phyloP scores from a whole-genome alignment of 768 basidiomycete species.

The Daedaleopsis sinensis region DNA sequence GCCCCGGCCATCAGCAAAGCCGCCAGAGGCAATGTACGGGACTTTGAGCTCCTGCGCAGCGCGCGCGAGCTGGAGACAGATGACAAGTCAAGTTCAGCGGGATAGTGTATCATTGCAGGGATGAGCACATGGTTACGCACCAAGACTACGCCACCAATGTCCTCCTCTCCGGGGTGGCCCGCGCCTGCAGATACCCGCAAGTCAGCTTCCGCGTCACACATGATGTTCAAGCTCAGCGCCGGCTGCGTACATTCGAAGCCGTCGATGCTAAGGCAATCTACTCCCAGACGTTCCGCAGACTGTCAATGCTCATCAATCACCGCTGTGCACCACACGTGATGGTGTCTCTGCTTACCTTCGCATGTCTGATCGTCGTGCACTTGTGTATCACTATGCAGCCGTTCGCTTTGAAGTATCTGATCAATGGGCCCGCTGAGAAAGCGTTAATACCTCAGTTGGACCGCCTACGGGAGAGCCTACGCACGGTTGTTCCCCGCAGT shows the following conservation, averaged over 20 bases:
- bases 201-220: constrained; percentile 1
- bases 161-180: constrained; percentile 94
- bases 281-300: constrained; percentile 74
- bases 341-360: constrained; percentile 53
- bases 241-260: constrained; percentile 76
- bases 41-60: constrained; percentile 82
- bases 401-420: constrained; percentile 81
- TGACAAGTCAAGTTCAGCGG: not conserved
- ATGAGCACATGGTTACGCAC: constrained; percentile 41
- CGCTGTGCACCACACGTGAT: not conserved
- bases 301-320: constrained; percentile 19
- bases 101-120: not conserved
- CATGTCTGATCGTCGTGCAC: constrained; percentile 85
- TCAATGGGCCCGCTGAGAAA: constrained; percentile 66
- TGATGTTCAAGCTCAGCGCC: too few relatives aligned
- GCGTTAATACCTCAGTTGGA: not conserved
- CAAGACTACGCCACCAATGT: constrained; percentile 85
- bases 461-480: constrained; percentile 27
- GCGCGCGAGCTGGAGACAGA: constrained; percentile 68
- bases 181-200: constrained; percentile 56
- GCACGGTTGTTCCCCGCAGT: constrained; percentile 91
- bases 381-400: constrained; percentile 87
- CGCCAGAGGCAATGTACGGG: constrained; percentile 91
- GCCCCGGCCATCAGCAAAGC: constrained; percentile 85
- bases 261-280: constrained; percentile 88